Base-by-base conservation (phyloP, 768 basidiomycete species). In the Zangia roseola region DNA sequence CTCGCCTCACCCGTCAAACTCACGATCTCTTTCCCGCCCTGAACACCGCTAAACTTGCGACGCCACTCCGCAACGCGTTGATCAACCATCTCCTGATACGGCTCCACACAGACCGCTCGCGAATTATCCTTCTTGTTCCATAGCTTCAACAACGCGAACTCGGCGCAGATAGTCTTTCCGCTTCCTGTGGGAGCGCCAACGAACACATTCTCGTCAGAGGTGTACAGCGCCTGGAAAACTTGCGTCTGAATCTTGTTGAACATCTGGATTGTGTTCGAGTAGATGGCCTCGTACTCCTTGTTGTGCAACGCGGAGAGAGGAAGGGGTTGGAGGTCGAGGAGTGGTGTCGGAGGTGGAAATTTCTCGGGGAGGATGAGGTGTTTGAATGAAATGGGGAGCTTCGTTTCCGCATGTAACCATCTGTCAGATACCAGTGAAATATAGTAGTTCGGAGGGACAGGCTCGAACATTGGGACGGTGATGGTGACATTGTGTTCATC, bases 241-340 rank as follows among this genome's bases (percentile, higher is more conserved):
- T 98, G 97, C 0, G 93, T 98, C 65, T 98, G 97, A 53, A 98
- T 97, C 70, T 97, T 99, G 80, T 98, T 98, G 78, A 97, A 98
- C 1, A 82, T 84, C 52, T 83, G 77, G 55, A 98, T 84, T 0
- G 82, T 82, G 16, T 78, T 80, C 1, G 83, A 80, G 67, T 97
- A 99, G 36, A 98, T 80, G 1, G 77, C 76, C 66, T 98, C 92
- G 57, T 86, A 98, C 52, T 94, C 91, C 60, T 86, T 83, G 78
- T 97, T 97, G 68, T 95, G 93, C 5, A 99, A 75, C 0, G 94
- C 94, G 0, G 90, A 84, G 13, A 97, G 76, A 0, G 97, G 94
- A 0, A 97, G 79, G 1, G 88, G 73, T 61, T 97, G 94, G 4
- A 98, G 83, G 54, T 97, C 94, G 45, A 99, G 86, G 10, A 98